Percentiles rank a stretch among this genome's conserved stretches.
Conservation (phyloP, 2,329 filamentous ascomycete species). For the Ophiostoma sp. region DNA sequence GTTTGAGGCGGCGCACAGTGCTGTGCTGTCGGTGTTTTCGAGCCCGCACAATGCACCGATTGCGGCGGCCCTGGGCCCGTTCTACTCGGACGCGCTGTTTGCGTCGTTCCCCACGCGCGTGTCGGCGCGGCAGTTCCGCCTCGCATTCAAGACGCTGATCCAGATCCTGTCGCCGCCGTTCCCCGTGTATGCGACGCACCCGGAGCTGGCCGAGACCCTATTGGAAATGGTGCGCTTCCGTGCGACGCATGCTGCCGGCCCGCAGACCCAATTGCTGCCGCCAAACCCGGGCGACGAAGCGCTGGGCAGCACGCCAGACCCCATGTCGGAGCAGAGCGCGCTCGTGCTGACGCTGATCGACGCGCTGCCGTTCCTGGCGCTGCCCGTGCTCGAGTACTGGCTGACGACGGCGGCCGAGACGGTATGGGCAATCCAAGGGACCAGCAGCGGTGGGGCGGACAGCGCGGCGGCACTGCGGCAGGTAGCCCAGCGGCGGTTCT, state of each 20-base stretch:
- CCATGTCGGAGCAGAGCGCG: conserved; percentile 71
- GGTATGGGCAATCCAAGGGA: conserved; percentile 53
- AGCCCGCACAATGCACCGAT: conserved; percentile 70
- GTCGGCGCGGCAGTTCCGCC: conserved; percentile 76
- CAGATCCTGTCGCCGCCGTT: conserved; percentile 77
- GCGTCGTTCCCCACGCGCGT: conserved; percentile 72
- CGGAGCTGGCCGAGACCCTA: conserved; percentile 71
- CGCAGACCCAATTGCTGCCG: conserved; percentile 22
- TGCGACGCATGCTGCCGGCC: conserved; percentile 33
- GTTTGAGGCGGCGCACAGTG: conserved; percentile 85
- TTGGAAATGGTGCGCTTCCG: conserved; percentile 71
- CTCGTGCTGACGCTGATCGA: conserved; percentile 74
- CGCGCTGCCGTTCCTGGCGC: conserved; percentile 65
- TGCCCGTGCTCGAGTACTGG: conserved; percentile 72
- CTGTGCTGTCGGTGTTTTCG: conserved; percentile 72
- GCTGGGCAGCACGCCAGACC: conserved; percentile 27
- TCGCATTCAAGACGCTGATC: conserved; percentile 81
- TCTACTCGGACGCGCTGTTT: conserved; percentile 78
- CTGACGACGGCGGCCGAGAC: conserved; percentile 64
- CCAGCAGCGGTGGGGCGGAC: conserved; percentile 37
- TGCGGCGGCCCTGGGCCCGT: conserved; percentile 66
- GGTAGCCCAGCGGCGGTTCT: conserved; percentile 64
- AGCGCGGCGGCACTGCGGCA: conserved; percentile 48
- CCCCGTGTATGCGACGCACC: conserved; percentile 64
- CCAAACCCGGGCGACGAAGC: conserved; percentile 34